These are phyloP conservation scores for Teratosphaeria nubilosa DNA, from an alignment of 2,329 filamentous ascomycete species.

Conservation along the genomic window DNA sequence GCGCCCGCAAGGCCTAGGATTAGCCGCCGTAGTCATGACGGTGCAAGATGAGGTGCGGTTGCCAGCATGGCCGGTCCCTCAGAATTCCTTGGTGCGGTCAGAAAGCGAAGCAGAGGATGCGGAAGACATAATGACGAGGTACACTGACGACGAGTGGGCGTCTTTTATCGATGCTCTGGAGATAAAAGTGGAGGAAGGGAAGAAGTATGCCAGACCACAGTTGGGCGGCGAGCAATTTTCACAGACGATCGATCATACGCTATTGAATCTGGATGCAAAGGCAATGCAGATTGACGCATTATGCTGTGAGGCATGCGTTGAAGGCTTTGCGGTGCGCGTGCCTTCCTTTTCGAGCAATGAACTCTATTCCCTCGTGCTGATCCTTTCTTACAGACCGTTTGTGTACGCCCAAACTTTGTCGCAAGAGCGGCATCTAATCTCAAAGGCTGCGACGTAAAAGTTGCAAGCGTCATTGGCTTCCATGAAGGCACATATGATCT, in stretches of 20 bases:
- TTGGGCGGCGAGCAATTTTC: constrained; percentile 15
- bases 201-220: constrained; percentile 1
- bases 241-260: constrained; percentile 37
- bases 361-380: neutral
- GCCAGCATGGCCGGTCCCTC: neutral
- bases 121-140: constrained; percentile 26
- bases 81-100: neutral
- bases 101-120: neutral
- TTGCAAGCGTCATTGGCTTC: constrained; percentile 51
- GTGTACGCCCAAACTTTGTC: constrained; percentile 47
- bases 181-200: constrained; percentile 7
- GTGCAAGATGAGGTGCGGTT: neutral
- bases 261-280: constrained; percentile 41
- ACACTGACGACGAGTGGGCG: constrained; percentile 37
- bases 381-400: constrained; percentile 36
- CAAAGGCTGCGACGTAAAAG: constrained; percentile 36
- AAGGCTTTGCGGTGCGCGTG: constrained; percentile 34
- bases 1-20: neutral
- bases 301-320: constrained; percentile 44
- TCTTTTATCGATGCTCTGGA: constrained; percentile 29
- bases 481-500: constrained; percentile 48
- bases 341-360: neutral
- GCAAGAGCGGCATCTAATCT: constrained; percentile 40
- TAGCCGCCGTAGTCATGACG: neutral
- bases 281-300: constrained; percentile 41